These are phyloP conservation scores for Yamadazyma mexicana DNA, from an alignment of 1,139 yeast genomes.

Conservation along the genomic window DNA sequence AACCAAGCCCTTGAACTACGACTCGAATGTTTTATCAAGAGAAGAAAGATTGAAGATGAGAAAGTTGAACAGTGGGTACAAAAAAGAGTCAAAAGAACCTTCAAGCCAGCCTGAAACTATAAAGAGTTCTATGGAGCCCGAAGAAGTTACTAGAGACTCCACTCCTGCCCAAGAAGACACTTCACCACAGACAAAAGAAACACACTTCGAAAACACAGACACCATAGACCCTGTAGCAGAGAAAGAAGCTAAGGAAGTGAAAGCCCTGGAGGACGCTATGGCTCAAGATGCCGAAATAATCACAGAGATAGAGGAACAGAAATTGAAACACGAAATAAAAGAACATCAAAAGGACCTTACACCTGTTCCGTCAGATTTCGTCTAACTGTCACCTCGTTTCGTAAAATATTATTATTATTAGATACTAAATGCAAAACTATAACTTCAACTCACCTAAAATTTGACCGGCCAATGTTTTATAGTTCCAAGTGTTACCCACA, in stretches of 20 bases:
- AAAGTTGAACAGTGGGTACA: constrained; percentile 17
- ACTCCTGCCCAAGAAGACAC: background rate
- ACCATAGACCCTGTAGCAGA: too few species aligned
- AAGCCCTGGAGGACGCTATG: background rate
- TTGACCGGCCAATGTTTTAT: constrained; percentile 89
- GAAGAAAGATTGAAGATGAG: constrained; percentile 45
- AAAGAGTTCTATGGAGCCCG: background rate
- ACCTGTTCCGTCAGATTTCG: too few species aligned
- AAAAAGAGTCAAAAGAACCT: too few species aligned
- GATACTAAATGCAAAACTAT: constrained; percentile 20
- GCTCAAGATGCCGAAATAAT: background rate
- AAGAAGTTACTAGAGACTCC: too few species aligned
- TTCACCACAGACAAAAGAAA: too few species aligned
- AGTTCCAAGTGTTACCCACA: constrained; percentile 94
- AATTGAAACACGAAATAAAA: too few species aligned
- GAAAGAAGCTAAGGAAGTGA: too few species aligned
- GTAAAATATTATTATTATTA: background rate
- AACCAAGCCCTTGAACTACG: constrained; percentile 19
- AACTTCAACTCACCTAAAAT: constrained; percentile 77
- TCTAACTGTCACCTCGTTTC: too few species aligned
- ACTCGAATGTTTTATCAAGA: constrained; percentile 32
- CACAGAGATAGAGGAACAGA: background rate
- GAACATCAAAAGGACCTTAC: too few species aligned
- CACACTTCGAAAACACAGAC: background rate
- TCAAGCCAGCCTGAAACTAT: too few species aligned